phyloP scores from a whole-genome alignment of 176 grass and related monocot species.

The Ampelocalamus luodianensis region DNA sequence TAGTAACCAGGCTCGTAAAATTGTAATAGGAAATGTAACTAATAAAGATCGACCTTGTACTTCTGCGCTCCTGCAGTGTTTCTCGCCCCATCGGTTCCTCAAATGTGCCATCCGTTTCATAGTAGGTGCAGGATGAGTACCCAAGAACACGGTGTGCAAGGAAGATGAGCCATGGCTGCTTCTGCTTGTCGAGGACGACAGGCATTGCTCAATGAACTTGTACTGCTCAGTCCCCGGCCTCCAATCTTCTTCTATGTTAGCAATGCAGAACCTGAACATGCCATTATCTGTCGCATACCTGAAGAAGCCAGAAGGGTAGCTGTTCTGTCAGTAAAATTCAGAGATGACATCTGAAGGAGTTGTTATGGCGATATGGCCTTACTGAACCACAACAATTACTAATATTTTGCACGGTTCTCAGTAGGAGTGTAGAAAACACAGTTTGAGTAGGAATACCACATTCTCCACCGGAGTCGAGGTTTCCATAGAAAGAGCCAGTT shows the following conservation, averaged over 20 bases:
- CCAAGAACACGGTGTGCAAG: constrained; percentile 72
- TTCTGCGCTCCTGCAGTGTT: constrained; percentile 68
- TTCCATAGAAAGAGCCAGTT: constrained; percentile 85
- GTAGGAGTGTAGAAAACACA: constrained; percentile 91
- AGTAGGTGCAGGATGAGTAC: constrained; percentile 62
- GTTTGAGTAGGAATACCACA: constrained; percentile 86
- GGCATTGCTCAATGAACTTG: constrained; percentile 72
- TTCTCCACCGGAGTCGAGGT: constrained; percentile 78
- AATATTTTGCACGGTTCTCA: constrained; percentile 84
- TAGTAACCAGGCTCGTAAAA: not conserved
- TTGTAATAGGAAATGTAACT: constrained; percentile 2
- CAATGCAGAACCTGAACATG: constrained; percentile 81
- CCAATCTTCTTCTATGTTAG: constrained; percentile 80
- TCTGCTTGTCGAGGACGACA: constrained; percentile 62
- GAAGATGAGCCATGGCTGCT: constrained; percentile 87
- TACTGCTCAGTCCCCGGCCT: constrained; percentile 65
- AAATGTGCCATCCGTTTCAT: constrained; percentile 55
- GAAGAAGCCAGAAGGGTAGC: not conserved
- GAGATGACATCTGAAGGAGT: constrained; percentile 19
- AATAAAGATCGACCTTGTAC: constrained; percentile 80
- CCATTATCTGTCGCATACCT: constrained; percentile 76
- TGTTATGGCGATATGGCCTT: not conserved
- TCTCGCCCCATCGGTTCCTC: constrained; percentile 80
- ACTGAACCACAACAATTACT: constrained; percentile 38
- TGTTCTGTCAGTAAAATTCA: constrained; percentile 10